phyloP scores from a whole-genome alignment of 1,284 basidiomycete species.

The Apiotrichum siamense region DNA sequence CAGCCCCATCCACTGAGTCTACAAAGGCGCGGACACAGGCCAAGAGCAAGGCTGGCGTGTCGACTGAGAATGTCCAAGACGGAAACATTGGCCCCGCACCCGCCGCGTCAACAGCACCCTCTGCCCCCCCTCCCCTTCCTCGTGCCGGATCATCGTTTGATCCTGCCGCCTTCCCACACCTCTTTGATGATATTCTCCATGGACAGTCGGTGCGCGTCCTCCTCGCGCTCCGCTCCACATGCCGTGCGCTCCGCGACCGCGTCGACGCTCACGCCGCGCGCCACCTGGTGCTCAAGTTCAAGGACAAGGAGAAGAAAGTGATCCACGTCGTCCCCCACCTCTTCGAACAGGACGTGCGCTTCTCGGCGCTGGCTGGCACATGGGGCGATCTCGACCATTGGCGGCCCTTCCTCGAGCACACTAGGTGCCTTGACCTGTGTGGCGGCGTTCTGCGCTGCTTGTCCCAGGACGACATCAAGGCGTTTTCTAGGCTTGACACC shows the following conservation, averaged over 20 bases:
- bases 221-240: neutral
- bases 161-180: neutral
- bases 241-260: neutral
- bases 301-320: neutral
- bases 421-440: neutral
- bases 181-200: neutral
- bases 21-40: no score
- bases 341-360: neutral
- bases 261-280: slow-evolving; percentile 1
- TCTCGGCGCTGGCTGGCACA: neutral
- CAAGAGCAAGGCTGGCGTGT: no score
- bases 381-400: neutral
- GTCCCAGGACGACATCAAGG: neutral
- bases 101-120: no score
- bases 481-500: neutral
- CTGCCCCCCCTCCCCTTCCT: neutral
- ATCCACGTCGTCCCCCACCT: neutral
- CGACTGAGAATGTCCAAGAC: no score
- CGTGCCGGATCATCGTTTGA: neutral
- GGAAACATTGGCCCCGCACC: no score
- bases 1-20: no score
- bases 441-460: neutral
- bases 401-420: neutral
- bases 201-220: neutral
- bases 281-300: slow-evolving; percentile 1